These are phyloP conservation scores for Alternaria burnsii DNA, from an alignment of 2,329 filamentous ascomycete species.

Conservation along the genomic window DNA sequence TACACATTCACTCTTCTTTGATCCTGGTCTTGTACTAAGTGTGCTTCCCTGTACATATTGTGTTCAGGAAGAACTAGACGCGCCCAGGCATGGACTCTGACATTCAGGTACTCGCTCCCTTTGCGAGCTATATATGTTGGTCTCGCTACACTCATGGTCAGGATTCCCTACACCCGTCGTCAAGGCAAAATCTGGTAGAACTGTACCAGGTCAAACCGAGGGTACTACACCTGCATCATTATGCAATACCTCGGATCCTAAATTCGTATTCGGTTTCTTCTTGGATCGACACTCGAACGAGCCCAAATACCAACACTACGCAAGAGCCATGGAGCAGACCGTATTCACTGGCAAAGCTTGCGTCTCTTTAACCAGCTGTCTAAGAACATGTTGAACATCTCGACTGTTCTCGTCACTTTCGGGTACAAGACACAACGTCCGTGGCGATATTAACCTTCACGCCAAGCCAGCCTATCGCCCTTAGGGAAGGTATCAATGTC, in stretches of 20 bases:
- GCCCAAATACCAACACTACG: background rate
- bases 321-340: background rate
- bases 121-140: slow-evolving; percentile 2
- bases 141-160: background rate
- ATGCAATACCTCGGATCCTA: background rate
- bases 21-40: background rate
- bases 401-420: background rate
- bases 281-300: no score
- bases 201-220: background rate
- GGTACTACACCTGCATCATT: background rate
- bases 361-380: background rate
- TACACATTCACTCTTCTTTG: background rate
- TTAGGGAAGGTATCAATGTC: slow-evolving; percentile 43
- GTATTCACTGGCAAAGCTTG: background rate
- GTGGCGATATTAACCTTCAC: slow-evolving; percentile 13
- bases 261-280: background rate
- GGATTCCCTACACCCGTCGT: background rate
- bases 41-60: background rate
- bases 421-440: background rate
- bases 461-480: slow-evolving; percentile 33
- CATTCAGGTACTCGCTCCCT: slow-evolving; percentile 12
- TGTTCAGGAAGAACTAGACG: background rate
- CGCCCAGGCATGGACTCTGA: slow-evolving; percentile 2
- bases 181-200: background rate
- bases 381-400: background rate